A percentile compares a stretch with the other conserved stretches of the same genome.
Evolutionary conservation across 768 basidiomycete genomes (phyloP).

Genomic region (Leucogyrophana mollusca): DNA sequence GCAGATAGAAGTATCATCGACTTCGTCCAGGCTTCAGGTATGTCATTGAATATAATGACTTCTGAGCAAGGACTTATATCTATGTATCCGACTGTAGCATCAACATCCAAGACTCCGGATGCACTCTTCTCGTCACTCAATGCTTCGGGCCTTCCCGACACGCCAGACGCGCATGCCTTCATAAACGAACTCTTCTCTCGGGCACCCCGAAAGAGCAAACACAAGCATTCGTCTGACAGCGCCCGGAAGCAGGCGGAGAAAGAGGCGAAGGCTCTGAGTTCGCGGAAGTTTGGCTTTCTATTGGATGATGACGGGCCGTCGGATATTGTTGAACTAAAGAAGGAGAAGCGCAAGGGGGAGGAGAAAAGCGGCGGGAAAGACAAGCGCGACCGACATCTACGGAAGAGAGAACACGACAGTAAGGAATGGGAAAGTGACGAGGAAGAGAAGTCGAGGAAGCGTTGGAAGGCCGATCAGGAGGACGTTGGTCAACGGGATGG

Average conservation of each 20-base stretch:
- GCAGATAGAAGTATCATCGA: slow-evolving; percentile 83
- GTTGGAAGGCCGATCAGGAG: slow-evolving; percentile 51
- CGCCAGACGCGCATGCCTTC: slow-evolving; percentile 78
- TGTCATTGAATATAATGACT: slow-evolving; percentile 15
- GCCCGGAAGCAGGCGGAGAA: slow-evolving; percentile 70
- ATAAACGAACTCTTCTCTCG: slow-evolving; percentile 72
- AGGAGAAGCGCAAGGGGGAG: slow-evolving; percentile 31
- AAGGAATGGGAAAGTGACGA: slow-evolving; percentile 93
- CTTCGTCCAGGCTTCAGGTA: slow-evolving; percentile 85
- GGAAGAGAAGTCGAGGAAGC: slow-evolving; percentile 73
- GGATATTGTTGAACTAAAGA: slow-evolving; percentile 38
- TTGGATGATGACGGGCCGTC: slow-evolving; percentile 71
- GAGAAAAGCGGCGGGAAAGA: slow-evolving; percentile 39
- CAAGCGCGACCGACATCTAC: slow-evolving; percentile 61
- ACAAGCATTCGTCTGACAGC: slow-evolving; percentile 50
- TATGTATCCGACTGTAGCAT: slow-evolving; percentile 46
- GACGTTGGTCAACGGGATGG: slow-evolving; percentile 19
- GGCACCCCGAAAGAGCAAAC: slow-evolving; percentile 76
- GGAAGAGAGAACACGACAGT: slow-evolving; percentile 80
- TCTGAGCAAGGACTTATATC: background rate
- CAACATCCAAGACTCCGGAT: slow-evolving; percentile 78
- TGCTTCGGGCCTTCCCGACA: slow-evolving; percentile 77
- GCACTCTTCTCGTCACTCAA: slow-evolving; percentile 75
- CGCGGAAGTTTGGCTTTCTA: slow-evolving; percentile 77
- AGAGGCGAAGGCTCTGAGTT: slow-evolving; percentile 64